Base-by-base conservation (phyloP, 176 grass and related monocot genomes). In the Aegilops bicornis region DNA sequence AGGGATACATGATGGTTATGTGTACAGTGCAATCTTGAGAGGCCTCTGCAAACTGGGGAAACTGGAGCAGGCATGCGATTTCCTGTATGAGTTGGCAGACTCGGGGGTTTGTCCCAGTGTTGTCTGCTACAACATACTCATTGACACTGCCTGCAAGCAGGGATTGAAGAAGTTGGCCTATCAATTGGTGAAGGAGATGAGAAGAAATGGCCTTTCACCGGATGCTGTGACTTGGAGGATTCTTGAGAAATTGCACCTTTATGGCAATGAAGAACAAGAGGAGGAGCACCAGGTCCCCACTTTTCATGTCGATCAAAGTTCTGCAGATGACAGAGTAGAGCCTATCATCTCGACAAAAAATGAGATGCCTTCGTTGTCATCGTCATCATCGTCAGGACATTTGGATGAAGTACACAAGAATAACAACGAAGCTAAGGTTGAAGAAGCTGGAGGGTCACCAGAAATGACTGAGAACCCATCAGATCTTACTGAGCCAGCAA, bases 181-280 rank as follows among this genome's bases (percentile, higher is more conserved):
- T 86, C 88, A 84, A 33, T 69, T 96, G 17, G 56, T 94, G 69
- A 87, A 82, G 59, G 91, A 99, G 85, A 93, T 96, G 94, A 92
- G 74, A 91, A 96, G 82, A 33, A 96, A 99, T 90, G 94, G 85
- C 22, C 42, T 89, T 62, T 86, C 91, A 83, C 92, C 85, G 0
- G 93, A 94, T 76, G 87, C 90, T 82, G 87, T 93, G 19, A 94
- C 97, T 23, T 99, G 97, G 97, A 96, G 97, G 77, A 99, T 92
- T 85, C 86, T 99, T 63, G 89, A 89, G 68, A 91, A 88, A 56
- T 79, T 96, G 63, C 92, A 95, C 69, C 81, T 81, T 10, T 61
- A 8, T 75, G n/a, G 63, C 37, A 78, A 70, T 31, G 73, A 86
- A 83, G 40, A 88, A 64, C 59, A 77, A 85, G 87, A 45, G 31